Base-by-base conservation (phyloP, 2,329 filamentous ascomycete genomes). In the Phoma sp. region DNA sequence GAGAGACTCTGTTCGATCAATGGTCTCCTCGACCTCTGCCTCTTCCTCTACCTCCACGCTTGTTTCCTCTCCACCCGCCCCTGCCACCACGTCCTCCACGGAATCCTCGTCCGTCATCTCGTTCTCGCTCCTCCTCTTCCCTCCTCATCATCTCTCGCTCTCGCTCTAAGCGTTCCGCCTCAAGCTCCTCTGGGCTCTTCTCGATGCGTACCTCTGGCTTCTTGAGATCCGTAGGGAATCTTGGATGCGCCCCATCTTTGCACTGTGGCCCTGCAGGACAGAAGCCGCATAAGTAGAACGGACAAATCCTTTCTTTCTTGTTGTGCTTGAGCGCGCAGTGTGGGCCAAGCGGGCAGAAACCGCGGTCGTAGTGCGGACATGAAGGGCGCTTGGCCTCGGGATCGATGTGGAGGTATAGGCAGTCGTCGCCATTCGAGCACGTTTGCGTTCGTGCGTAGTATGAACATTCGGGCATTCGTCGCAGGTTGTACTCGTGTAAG, bases 391-490 rank as follows among this genome's bases (percentile, higher is more conserved):
- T 88, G 58, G 89, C 87, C 73, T 91, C 84, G 44, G 92, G 90
- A 68, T 95, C 91, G 68, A 96, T 90, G 77, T 96, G 92, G 41
- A 96, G 86, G 75, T 96, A 96, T 5, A 96, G 82, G 72, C 95
- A 99, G 78, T 99, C 95, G 76, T 98, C 94, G 64, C 94, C 95
- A 78, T 97, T 96, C 61, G 90, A 91, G 79, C 95, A 99, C 75
- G 96, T 97, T 51, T 92, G 92, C 72, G 95, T 96, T 58, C 92
- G 86, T 54, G 92, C 88, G 78, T 94, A 98, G 77, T 96, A 96
- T 72, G 96, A 96, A 80, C 95, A 99, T 80, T 98, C 95, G 60
- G 95, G 93, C 92, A 98, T 98, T 77, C 95, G 93, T 61, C 95
- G 88, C 65, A 99, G 85, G 78, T 99, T 98, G 82, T 97, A 99